phyloP scores from a whole-genome alignment of 2,329 filamentous ascomycete species.

The Trichophyton rubrum region DNA sequence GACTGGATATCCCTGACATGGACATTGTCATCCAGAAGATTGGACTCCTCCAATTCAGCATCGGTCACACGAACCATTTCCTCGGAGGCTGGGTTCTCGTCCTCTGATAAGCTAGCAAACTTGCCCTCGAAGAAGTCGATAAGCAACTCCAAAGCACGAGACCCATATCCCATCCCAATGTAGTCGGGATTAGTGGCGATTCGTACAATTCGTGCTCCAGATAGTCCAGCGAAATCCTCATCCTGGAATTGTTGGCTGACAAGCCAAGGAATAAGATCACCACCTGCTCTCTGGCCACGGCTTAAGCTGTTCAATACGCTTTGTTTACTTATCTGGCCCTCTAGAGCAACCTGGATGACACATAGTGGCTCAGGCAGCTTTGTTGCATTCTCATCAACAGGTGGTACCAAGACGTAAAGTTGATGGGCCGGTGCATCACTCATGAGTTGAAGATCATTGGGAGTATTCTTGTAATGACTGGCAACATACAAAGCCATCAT shows the following conservation, averaged over 20 bases:
- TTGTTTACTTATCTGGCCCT: constrained; percentile 86
- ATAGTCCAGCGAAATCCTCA: constrained; percentile 86
- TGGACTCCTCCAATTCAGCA: constrained; percentile 61
- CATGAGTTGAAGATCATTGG: constrained; percentile 97
- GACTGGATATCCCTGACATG: constrained; percentile 77
- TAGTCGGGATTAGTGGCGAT: constrained; percentile 97
- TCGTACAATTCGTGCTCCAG: constrained; percentile 79
- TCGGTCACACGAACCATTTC: constrained; percentile 71
- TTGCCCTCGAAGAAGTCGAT: constrained; percentile 91
- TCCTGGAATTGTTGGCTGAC: constrained; percentile 98
- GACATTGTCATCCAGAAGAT: constrained; percentile 73
- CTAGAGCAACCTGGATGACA: constrained; percentile 84
- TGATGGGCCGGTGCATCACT: constrained; percentile 95
- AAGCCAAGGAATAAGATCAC: constrained; percentile 93
- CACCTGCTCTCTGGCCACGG: constrained; percentile 74
- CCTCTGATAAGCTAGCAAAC: constrained; percentile 71
- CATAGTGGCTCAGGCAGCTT: constrained; percentile 85
- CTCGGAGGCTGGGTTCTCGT: constrained; percentile 40
- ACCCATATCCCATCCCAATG: constrained; percentile 82
- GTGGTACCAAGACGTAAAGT: constrained; percentile 84
- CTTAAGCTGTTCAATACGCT: constrained; percentile 84
- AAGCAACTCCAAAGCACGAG: constrained; percentile 73
- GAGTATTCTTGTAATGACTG: constrained; percentile 95
- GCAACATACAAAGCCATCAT: constrained; percentile 98
- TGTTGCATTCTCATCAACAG: constrained; percentile 62